A percentile compares a stretch with the other conserved stretches of the same genome.
Conservation (phyloP, 257 asterid species). For the Parsonsia alboflavescens region DNA sequence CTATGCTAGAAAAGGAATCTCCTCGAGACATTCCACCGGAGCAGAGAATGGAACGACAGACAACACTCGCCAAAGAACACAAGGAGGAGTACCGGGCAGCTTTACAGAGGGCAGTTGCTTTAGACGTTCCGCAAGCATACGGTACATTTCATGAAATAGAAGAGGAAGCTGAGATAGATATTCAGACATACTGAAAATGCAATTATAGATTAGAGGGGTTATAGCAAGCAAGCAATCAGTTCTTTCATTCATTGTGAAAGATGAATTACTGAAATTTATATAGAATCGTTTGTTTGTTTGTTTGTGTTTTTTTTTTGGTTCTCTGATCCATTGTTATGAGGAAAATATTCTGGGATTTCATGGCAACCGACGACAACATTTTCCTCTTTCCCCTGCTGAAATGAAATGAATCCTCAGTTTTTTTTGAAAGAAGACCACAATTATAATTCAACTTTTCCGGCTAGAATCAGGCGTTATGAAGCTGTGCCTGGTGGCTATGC, state of each 20-base stretch:
- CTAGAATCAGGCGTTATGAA: background rate
- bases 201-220: no score
- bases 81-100: slow-evolving; percentile 75
- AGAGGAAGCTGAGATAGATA: slow-evolving; percentile 44
- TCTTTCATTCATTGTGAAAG: slow-evolving; percentile 16
- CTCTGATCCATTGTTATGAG: no score
- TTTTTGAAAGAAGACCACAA: no score
- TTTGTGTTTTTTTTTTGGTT: no score
- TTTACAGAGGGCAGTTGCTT: slow-evolving; percentile 66
- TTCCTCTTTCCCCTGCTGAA: no score
- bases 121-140: slow-evolving; percentile 73
- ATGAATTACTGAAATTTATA: no score
- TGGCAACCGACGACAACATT: no score
- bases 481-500: background rate
- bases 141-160: slow-evolving; percentile 69
- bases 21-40: slow-evolving; percentile 57
- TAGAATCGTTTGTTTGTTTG: no score
- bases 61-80: slow-evolving; percentile 67
- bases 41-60: slow-evolving; percentile 79
- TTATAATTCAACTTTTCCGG: no score
- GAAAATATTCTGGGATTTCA: no score
- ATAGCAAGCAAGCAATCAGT: background rate
- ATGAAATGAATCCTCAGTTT: no score
- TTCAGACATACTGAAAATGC: slow-evolving; percentile 16
- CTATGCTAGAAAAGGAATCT: slow-evolving; percentile 56